Base-by-base conservation (phyloP, 2,329 filamentous ascomycete genomes). In the Colletotrichum eleusines region DNA sequence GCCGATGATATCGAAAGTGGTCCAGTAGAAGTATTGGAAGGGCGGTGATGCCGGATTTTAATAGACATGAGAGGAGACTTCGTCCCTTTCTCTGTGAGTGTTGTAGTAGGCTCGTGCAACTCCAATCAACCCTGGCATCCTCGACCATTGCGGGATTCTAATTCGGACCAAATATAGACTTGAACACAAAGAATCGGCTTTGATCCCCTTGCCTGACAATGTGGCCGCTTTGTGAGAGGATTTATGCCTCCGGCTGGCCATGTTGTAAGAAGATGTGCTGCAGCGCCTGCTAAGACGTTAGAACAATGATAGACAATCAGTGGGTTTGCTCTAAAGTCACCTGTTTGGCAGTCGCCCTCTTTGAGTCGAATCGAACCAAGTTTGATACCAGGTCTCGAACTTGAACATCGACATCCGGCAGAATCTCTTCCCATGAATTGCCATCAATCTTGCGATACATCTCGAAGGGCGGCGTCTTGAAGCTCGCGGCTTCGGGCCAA, bases 391-490 rank as follows among this genome's bases (percentile, higher is more conserved):
- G 81, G 72, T 92, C 87, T 69, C 88, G 85, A 35, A 90, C 91
- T 18, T 83, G 82, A 0, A 84, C 80, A 35, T 89, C 86, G 0
- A 89, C 86, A 6, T 84, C 85, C 0, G 89, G 89, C 51, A 98
- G 81, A 23, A 98, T 84, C 1, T 88, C 86, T 1, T 89, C 84
- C 94, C 95, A 98, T 0, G 83, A 73, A 73, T 87, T 87, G 0
- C 84, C 80, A 5, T 90, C 87, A 77, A 97, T 98, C 18, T 90
- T 84, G 50, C 90, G 88, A 82, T 97, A 99, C 79, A 94, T 97
- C 18, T 95, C 93, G 87, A 97, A 99, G 23, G 97, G 96, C 0
- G 93, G 92, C 1, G 90, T 89, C 70, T 81, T 84, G 76, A 97
- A 92, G 1, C 77, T 77, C 14, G 81, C 81, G 6, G 93, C 92